Conservation (phyloP, 441 rosid genomes). For the Jatropha podagrica region DNA sequence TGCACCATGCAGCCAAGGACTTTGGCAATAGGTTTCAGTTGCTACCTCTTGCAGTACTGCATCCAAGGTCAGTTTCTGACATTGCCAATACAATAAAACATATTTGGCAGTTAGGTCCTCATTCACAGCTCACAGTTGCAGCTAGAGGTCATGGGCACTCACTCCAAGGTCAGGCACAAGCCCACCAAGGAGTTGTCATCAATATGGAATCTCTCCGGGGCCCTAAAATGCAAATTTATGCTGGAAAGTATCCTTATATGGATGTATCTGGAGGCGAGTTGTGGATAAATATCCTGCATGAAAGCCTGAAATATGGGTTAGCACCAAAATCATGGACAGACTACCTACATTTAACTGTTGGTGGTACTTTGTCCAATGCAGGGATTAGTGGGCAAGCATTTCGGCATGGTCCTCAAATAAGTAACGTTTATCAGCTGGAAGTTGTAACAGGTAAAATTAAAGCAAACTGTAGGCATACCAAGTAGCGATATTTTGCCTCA, state of each 20-base stretch:
- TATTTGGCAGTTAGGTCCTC: conserved; percentile 80
- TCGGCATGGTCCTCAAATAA: conserved; percentile 95
- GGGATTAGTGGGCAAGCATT: conserved; percentile 99
- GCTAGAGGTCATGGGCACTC: conserved; percentile 99
- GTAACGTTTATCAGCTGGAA: conserved; percentile 88
- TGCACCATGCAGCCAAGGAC: conserved; percentile 76
- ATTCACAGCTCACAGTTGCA: conserved; percentile 75
- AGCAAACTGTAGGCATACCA: background rate
- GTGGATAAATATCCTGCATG: conserved; percentile 86
- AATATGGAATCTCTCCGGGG: conserved; percentile 76
- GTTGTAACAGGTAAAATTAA: conserved; percentile 80
- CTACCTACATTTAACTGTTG: conserved; percentile 92
- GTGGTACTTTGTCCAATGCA: conserved; percentile 94
- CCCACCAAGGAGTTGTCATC: conserved; percentile 73
- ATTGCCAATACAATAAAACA: conserved; percentile 70
- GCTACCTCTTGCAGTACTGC: conserved; percentile 71
- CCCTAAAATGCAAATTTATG: conserved; percentile 48
- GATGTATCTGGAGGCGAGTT: conserved; percentile 89
- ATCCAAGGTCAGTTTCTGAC: conserved; percentile 81
- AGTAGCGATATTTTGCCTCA: too few relatives aligned
- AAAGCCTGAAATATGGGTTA: conserved; percentile 76
- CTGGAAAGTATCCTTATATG: conserved; percentile 50
- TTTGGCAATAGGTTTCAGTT: conserved; percentile 75
- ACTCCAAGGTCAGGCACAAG: conserved; percentile 91
- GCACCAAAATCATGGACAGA: conserved; percentile 99